These are phyloP conservation scores for Candida qinlingensis DNA, from an alignment of 805 yeast genomes.

Conservation along the genomic window DNA sequence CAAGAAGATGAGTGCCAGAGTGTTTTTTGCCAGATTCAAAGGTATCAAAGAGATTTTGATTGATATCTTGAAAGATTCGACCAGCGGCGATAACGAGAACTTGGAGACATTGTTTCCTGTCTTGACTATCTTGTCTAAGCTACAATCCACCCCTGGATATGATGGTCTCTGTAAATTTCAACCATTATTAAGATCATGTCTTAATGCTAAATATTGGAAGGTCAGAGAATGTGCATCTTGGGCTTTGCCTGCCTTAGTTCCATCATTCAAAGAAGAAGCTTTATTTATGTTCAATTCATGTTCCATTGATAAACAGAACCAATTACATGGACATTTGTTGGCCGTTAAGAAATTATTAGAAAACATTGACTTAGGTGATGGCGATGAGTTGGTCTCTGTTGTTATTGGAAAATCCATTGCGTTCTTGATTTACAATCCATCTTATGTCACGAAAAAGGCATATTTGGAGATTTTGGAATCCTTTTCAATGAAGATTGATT, in stretches of 20 bases:
- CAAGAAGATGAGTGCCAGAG: slow-evolving; percentile 47
- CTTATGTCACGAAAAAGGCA: slow-evolving; percentile 30
- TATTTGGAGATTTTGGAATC: slow-evolving; percentile 23
- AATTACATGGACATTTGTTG: slow-evolving; percentile 54
- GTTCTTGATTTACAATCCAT: slow-evolving; percentile 22
- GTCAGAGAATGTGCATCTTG: slow-evolving; percentile 83
- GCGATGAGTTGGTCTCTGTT: not conserved
- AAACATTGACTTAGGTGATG: not conserved
- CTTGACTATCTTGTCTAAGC: slow-evolving; percentile 61
- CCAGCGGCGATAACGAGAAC: slow-evolving; percentile 23
- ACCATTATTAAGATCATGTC: slow-evolving; percentile 40
- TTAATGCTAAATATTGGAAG: slow-evolving; percentile 65
- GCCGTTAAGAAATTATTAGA: slow-evolving; percentile 36
- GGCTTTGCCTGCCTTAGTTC: slow-evolving; percentile 50
- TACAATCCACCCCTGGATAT: slow-evolving; percentile 56
- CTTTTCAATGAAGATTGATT: not conserved
- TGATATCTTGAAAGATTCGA: slow-evolving; percentile 32
- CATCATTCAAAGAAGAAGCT: slow-evolving; percentile 28
- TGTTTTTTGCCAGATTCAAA: slow-evolving; percentile 65
- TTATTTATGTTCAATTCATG: slow-evolving; percentile 21
- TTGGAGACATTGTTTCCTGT: slow-evolving; percentile 71
- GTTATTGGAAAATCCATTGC: slow-evolving; percentile 7
- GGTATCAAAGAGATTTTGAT: slow-evolving; percentile 47
- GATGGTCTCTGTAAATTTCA: slow-evolving; percentile 49
- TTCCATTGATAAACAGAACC: slow-evolving; percentile 33